Evolutionary conservation across 2,329 filamentous ascomycete species (phyloP), one percentile per base, ranked within the genome.

Genomic region (Colletotrichum lindemuthianum): DNA sequence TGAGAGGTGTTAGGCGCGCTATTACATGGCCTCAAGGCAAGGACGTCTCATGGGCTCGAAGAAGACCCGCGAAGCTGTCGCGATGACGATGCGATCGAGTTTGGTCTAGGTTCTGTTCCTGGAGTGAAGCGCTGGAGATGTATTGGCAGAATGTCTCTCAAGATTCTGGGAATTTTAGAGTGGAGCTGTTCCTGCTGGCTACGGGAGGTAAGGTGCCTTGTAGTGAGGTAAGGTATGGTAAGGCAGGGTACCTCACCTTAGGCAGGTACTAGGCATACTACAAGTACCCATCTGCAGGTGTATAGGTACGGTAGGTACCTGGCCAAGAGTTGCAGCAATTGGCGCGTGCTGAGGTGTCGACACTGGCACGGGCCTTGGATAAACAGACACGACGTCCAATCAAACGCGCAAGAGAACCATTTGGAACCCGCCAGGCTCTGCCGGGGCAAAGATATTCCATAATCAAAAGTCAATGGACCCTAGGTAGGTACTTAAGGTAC

Each of bases 1-100:
- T 81, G 77, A 4, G 72, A 40, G 74, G 67, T 68, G 43, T 74
- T 69, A 69, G 68, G 70, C 68, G 63, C 63, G 70, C 78, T 84
- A 84, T 83, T 75, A 80, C 82, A 84, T 83, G 70, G 72, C 75
- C 69, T 72, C 55, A 40, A 41, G 40, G 53, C 37, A 51, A 39
- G 11, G 34, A 57, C n/a, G 51, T 65, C 51, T 65, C 63, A 65
- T 65, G 58, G 51, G 63, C 47, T 65, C 15, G 24, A 47, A 47
- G 7, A 6, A 55, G 15, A 52, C 56, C 63, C 63, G 58, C 63
- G 63, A 65, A 63, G 41, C 34, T 37, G 58, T 65, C 63, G 63
- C 63, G 58, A 51, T 65, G 47, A 59, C 63, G 50, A 24, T 24
- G 33, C 16, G 36, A 37, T 58, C 63, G 47, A 63, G 51, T 24